Evolutionary conservation across 371 early-diverging fungal species (phyloP), one percentile per base, ranked within the genome.

Genomic region (Dinochytrium kinnereticum): DNA sequence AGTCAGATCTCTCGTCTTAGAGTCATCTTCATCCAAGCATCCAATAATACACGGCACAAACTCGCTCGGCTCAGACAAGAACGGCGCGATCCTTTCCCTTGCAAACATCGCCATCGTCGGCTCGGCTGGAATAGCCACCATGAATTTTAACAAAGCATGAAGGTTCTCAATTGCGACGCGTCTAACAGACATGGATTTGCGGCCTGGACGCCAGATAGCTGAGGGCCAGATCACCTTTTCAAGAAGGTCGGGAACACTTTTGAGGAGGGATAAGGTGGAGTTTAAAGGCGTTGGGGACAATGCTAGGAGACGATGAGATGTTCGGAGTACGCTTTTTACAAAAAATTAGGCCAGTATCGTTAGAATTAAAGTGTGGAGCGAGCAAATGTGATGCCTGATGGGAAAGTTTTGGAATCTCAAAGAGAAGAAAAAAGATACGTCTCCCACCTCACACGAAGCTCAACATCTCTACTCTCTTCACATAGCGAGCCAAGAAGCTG

Each of bases 21-120:
- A 51, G 24, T 78, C 79, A 67, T 84, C 85, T 39, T 86, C 86
- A 36, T 86, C 86, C 55, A 83, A 28, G 40, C 75, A 68, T 7
- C 66, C 71, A n/a, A 53, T 1, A 26, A 64, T 77, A 19, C 44
- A 53, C 28, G 78, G 67, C 30, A 74, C 24, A 49, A 61, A 71
- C 59, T 37, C n/a, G 1, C 51, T 33, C 2, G 51, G 31, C 49
- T 75, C 76, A 17, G 19, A 28, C 38, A 75, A 15, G 2, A 64
- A 70, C 36, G 70, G 24, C 2, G 40, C 51, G 26, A 53, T 13
- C 26, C 17, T 5, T 7, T 53, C n/a, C 5, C 26, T 53, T 26
- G 26, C 13, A 24, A 26, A 13, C 5, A 26, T 26, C 5, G 55
- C 55, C 5, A 5, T 5, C 5, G 13, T 26, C 17, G 10, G n/a